Conservation (phyloP, 495 filamentous ascomycete species). For the Neurospora sp. region DNA sequence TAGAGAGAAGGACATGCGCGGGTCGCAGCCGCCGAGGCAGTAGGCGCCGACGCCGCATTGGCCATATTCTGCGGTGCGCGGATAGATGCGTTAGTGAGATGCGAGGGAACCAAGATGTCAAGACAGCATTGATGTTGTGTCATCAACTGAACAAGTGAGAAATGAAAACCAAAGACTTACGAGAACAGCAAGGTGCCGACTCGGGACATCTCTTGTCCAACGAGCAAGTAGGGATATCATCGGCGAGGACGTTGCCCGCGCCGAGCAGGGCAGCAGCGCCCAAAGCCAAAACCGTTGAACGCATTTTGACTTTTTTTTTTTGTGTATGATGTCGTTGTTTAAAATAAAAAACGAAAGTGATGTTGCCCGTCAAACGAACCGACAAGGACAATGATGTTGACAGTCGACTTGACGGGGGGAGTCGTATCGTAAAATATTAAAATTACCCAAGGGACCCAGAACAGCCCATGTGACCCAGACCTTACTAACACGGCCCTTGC, state of each 20-base stretch:
- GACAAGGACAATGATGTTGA: background rate
- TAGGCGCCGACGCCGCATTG: conserved; percentile 89
- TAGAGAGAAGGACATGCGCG: conserved; percentile 65
- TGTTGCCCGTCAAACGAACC: background rate
- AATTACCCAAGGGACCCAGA: background rate
- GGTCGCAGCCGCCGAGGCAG: conserved; percentile 94
- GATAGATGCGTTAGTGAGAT: conserved; percentile 15
- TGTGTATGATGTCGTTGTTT: too few species aligned
- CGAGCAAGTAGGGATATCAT: conserved; percentile 22
- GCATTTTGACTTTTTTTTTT: background rate
- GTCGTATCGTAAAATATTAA: background rate
- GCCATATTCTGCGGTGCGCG: conserved; percentile 62
- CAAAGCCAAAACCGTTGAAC: conserved; percentile 19
- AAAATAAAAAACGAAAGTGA: background rate
- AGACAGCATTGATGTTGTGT: background rate
- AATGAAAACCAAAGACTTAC: conserved; percentile 45
- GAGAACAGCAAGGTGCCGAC: conserved; percentile 79
- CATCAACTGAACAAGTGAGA: background rate
- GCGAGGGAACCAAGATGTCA: conserved; percentile 4
- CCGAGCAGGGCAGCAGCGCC: conserved; percentile 33
- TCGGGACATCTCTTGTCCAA: conserved; percentile 61
- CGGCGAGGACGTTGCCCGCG: conserved; percentile 28
- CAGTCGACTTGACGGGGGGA: background rate
- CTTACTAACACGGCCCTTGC: background rate
- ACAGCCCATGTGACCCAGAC: background rate